Percentiles rank a stretch among this genome's conserved stretches.
phyloP scores from a whole-genome alignment of 352 stramenopile genomes.

The Phytopythium cucurbitacearum region DNA sequence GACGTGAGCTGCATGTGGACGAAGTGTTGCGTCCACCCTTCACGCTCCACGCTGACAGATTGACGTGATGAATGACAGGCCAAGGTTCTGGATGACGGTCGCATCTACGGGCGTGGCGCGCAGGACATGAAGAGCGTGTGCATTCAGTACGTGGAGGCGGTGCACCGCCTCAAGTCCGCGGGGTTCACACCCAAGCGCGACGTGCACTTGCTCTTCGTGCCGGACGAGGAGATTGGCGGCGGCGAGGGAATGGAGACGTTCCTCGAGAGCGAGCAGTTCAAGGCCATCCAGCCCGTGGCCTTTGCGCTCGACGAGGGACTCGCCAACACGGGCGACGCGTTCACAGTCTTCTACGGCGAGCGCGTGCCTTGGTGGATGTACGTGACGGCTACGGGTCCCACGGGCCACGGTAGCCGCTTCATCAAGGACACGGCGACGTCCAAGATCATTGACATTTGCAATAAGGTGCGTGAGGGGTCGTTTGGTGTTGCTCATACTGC shows the following conservation, averaged over 20 bases:
- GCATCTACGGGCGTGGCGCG: conserved; percentile 91
- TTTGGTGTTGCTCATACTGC: conserved; percentile 11
- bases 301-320: conserved; percentile 95
- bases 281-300: conserved; percentile 72
- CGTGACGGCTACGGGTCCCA: conserved; percentile 69
- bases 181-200: conserved; percentile 80
- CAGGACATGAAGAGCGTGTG: conserved; percentile 97
- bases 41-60: background rate
- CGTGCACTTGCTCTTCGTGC: conserved; percentile 92
- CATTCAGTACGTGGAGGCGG: conserved; percentile 93
- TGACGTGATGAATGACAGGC: conserved; percentile 18
- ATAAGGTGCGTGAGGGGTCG: conserved; percentile 35
- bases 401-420: conserved; percentile 90
- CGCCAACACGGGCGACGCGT: conserved; percentile 84
- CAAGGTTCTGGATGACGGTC: conserved; percentile 82
- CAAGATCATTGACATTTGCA: conserved; percentile 89
- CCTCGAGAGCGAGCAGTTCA: conserved; percentile 82
- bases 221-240: conserved; percentile 93
- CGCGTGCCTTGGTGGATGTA: conserved; percentile 91
- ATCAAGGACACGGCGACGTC: conserved; percentile 93
- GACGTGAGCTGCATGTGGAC: conserved; percentile 28
- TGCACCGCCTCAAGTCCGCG: conserved; percentile 61
- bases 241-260: conserved; percentile 90
- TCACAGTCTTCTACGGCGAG: conserved; percentile 97
- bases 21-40: background rate